Base-by-base conservation (phyloP, 768 basidiomycete species). In the Leccinum subtestaceum region DNA sequence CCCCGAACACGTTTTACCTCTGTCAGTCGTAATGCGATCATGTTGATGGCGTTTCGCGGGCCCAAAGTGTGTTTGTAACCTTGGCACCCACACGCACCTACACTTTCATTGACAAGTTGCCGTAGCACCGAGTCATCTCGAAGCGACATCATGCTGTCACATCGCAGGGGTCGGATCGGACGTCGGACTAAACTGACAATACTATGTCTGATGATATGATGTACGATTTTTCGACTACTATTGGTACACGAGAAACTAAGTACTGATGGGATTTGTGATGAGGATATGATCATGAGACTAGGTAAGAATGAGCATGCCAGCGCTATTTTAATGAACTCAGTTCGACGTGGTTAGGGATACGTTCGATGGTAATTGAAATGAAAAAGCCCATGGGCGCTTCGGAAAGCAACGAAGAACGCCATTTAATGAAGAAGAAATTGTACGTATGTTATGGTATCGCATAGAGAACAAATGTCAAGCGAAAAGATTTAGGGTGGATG, bases 241-340 rank as follows among this genome's bases (percentile, higher is more conserved):
- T 43, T 3, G n/a, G 40, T 43, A 43, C 40, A 43, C n/a, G 40
- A 43, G n/a, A 19, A 43, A 19, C 40, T 43, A 43, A 43, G 40
- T 43, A 19, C n/a, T 43, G 19, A 19, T n/a, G n/a, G 40, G n/a
- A 43, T 43, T 9, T 9, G 40, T n/a, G 40, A 43, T 43, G 40
- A 19, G 40, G 40, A n/a, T 43, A 19, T 43, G 40, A 43, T 43
- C 40, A 43, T 40, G 38, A 40, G 38, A 40, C 17, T 40, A 40
- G 40, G n/a, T 43, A 10, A 43, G 40, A 43, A 19, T 43, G 40
- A 43, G n/a, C 51, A 32, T 63, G 56, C 61, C 52, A 54, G 55
- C 17, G 49, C 61, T 52, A 52, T 54, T 54, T 59, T 43, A 36
- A 48, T 34, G 54, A 57, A 57, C 21, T 25, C 65, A 63, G 52